Evolutionary conservation across 352 stramenopile genomes (phyloP).

Genomic region (Aphanomyces stellatus): DNA sequence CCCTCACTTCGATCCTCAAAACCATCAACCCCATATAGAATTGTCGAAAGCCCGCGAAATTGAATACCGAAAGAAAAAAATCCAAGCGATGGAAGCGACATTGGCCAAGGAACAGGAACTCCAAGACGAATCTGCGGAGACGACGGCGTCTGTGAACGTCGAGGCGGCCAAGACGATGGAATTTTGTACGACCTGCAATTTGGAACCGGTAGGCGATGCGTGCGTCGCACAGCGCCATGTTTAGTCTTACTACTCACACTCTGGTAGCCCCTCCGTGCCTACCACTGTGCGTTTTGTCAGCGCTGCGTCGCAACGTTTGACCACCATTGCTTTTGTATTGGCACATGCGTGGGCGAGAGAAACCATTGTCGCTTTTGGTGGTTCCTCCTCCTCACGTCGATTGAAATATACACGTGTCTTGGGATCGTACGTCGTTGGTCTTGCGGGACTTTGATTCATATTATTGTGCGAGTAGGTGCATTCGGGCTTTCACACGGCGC

Average conservation of each 20-base stretch:
- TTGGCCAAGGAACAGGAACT: conserved; percentile 20
- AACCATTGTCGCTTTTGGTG: conserved; percentile 87
- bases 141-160: neutral
- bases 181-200: conserved; percentile 30
- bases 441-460: too few species aligned
- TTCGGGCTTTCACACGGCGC: conserved; percentile 2
- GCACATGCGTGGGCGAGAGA: conserved; percentile 81
- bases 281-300: conserved; percentile 77
- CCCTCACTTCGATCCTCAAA: too few species aligned
- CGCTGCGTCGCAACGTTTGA: conserved; percentile 86
- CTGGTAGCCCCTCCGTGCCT: conserved; percentile 69
- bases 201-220: conserved; percentile 20
- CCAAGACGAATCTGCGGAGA: neutral
- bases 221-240: neutral
- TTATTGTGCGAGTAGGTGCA: conserved; percentile 18
- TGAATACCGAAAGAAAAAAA: conserved; percentile 5
- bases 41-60: neutral
- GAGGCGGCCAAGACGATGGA: conserved; percentile 12
- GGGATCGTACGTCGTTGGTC: conserved; percentile 31
- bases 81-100: conserved; percentile 26
- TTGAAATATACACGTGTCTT: conserved; percentile 25
- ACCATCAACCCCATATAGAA: too few species aligned
- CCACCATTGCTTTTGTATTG: conserved; percentile 86
- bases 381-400: conserved; percentile 39
- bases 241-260: neutral